Percentiles rank a stretch among this genome's conserved stretches.
Conservation (phyloP, 192 early-diverging fungal genomes). For the Podila epicladia region DNA sequence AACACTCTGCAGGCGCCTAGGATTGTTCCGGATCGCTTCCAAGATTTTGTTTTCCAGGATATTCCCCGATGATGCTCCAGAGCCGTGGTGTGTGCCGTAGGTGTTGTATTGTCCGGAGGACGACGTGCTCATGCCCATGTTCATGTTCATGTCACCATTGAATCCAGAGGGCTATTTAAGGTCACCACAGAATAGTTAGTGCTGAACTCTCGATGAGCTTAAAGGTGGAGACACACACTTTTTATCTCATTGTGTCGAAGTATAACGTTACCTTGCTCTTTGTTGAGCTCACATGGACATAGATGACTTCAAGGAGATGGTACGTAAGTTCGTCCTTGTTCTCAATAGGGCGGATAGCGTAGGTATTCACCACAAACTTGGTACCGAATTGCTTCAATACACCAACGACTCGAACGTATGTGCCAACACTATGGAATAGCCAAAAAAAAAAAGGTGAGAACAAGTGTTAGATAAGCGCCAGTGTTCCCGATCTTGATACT, state of each 20-base stretch:
- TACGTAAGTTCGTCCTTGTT: slow-evolving; percentile 82
- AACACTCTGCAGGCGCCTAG: background rate
- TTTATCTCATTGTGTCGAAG: background rate
- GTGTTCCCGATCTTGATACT: background rate
- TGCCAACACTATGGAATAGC: slow-evolving; percentile 55
- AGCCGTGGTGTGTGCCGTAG: background rate
- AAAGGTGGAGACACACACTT: too few relatives aligned
- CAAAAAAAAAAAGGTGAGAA: background rate
- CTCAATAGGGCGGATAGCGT: slow-evolving; percentile 68
- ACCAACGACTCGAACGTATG: slow-evolving; percentile 81
- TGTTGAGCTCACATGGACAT: slow-evolving; percentile 69
- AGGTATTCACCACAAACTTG: slow-evolving; percentile 61
- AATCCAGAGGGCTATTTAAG: background rate
- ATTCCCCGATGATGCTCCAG: background rate
- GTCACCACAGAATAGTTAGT: too few relatives aligned
- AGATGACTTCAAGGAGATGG: slow-evolving; percentile 76
- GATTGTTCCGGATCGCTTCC: background rate
- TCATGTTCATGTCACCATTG: background rate
- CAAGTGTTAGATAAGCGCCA: background rate
- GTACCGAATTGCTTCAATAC: slow-evolving; percentile 71
- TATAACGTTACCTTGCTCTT: slow-evolving; percentile 26
- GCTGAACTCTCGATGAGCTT: too few relatives aligned
- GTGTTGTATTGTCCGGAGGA: background rate
- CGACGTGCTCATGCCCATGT: background rate
- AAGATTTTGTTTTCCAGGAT: background rate